A percentile compares a stretch with the other conserved stretches of the same genome.
Conservation (phyloP, 2,329 filamentous ascomycete species). For the Amauroascus verrucosus region DNA sequence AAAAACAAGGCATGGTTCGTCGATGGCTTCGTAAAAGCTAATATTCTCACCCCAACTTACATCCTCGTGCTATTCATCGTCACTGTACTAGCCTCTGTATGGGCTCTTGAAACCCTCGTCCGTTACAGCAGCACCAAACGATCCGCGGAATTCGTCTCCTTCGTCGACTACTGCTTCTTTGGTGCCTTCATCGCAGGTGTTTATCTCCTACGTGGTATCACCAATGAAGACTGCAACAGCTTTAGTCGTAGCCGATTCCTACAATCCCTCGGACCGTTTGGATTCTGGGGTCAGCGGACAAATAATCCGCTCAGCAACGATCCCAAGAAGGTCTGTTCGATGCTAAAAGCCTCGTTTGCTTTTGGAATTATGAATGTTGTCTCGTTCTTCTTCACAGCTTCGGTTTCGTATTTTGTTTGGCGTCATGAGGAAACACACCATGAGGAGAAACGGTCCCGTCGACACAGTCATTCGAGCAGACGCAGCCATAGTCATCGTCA, state of each 20-base stretch:
- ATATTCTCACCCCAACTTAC: conserved; percentile 49
- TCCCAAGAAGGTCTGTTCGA: conserved; percentile 68
- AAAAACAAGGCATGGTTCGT: conserved; percentile 51
- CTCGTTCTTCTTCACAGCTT: conserved; percentile 66
- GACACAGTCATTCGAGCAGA: conserved; percentile 23
- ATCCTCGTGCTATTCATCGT: conserved; percentile 57
- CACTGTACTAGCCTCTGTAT: conserved; percentile 50
- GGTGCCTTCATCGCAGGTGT: conserved; percentile 54
- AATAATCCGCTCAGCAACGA: conserved; percentile 42
- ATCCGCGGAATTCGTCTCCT: conserved; percentile 49
- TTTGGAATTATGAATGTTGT: conserved; percentile 80
- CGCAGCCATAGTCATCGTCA: conserved; percentile 10
- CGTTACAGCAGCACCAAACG: conserved; percentile 50
- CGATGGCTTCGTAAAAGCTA: conserved; percentile 46
- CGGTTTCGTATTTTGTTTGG: conserved; percentile 51
- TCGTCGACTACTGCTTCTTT: conserved; percentile 52
- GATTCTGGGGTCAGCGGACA: conserved; percentile 41
- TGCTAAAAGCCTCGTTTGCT: conserved; percentile 85
- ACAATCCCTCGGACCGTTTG: conserved; percentile 52
- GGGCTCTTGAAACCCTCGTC: conserved; percentile 52
- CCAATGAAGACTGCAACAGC: conserved; percentile 56
- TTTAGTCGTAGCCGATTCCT: conserved; percentile 47
- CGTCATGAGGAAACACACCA: conserved; percentile 28
- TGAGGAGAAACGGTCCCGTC: conserved; percentile 30
- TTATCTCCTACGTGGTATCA: conserved; percentile 48